A percentile compares a stretch with the other conserved stretches of the same genome.
These are phyloP conservation scores for Nymphaea thermarum DNA, from an alignment of 164 flowering plant species.

Conservation along the genomic window DNA sequence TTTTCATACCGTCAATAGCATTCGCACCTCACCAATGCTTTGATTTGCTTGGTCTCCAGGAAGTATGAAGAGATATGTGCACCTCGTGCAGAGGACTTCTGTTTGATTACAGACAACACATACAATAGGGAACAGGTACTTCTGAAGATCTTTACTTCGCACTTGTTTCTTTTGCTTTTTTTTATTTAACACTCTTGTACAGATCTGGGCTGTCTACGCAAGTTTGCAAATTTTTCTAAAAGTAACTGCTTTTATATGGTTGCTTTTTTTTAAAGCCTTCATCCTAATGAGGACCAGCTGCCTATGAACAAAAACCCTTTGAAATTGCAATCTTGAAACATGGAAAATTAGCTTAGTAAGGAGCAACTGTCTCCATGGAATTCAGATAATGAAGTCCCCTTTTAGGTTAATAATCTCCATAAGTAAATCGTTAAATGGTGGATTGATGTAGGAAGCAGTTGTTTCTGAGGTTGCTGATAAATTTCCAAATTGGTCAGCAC, in stretches of 20 bases:
- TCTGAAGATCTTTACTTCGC: background rate
- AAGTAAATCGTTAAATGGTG: no score
- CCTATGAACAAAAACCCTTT: no score
- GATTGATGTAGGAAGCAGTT: no score
- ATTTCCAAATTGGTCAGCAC: background rate
- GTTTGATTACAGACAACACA: constrained; percentile 94
- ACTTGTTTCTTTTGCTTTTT: no score
- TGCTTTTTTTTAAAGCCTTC: no score
- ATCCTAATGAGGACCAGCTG: no score
- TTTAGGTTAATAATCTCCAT: background rate
- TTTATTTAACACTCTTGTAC: no score
- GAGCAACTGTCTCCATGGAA: no score
- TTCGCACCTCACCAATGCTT: background rate
- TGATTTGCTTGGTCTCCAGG: constrained; percentile 23
- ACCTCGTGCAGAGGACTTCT: constrained; percentile 95
- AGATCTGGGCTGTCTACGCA: background rate
- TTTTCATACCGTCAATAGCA: background rate
- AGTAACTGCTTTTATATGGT: background rate
- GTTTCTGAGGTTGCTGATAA: background rate
- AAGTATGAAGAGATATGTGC: constrained; percentile 98
- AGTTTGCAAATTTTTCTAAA: background rate
- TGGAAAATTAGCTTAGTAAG: no score
- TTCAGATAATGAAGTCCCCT: background rate
- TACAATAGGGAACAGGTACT: constrained; percentile 89
- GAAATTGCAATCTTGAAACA: no score